These are phyloP conservation scores for Mayamaea pseudoterrestris DNA, from an alignment of 108 stramenopile genomes.

Conservation along the genomic window DNA sequence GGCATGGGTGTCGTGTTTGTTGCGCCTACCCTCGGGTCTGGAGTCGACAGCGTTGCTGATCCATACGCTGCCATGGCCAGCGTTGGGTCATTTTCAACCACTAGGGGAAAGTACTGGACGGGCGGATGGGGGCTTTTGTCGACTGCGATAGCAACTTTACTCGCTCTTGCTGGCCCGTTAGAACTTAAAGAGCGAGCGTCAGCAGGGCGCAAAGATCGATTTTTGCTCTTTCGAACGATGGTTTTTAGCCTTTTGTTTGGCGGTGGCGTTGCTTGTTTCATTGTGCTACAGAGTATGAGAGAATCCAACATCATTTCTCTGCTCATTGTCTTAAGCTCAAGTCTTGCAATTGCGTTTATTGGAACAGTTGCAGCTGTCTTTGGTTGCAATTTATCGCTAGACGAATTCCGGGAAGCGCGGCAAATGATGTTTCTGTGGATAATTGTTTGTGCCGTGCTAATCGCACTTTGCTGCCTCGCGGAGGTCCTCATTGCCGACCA, in stretches of 20 bases:
- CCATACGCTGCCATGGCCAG: conserved; percentile 43
- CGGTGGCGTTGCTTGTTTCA: conserved; percentile 70
- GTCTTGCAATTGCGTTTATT: conserved; percentile 57
- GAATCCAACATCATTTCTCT: conserved; percentile 46
- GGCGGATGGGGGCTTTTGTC: conserved; percentile 72
- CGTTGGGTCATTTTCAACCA: conserved; percentile 10
- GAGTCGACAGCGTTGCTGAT: conserved; percentile 12
- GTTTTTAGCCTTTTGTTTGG: conserved; percentile 70
- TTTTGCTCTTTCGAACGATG: conserved; percentile 57
- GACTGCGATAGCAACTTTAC: conserved; percentile 50
- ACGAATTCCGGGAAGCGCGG: conserved; percentile 52
- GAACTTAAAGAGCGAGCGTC: conserved; percentile 52
- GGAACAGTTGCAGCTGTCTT: conserved; percentile 62
- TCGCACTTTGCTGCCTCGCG: conserved; percentile 16
- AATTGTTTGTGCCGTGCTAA: conserved; percentile 41
- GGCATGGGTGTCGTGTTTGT: conserved; percentile 48
- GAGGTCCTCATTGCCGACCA: conserved; percentile 24
- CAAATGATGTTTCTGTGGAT: conserved; percentile 53
- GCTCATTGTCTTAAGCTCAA: conserved; percentile 35
- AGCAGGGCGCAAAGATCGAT: conserved; percentile 49
- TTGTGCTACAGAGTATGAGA: conserved; percentile 60
- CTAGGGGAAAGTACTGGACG: conserved; percentile 20
- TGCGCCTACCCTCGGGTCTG: conserved; percentile 42
- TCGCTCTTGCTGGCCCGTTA: conserved; percentile 68
- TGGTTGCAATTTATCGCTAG: conserved; percentile 53